phyloP scores from a whole-genome alignment of 805 yeast species.

The Candida tibetensis region DNA sequence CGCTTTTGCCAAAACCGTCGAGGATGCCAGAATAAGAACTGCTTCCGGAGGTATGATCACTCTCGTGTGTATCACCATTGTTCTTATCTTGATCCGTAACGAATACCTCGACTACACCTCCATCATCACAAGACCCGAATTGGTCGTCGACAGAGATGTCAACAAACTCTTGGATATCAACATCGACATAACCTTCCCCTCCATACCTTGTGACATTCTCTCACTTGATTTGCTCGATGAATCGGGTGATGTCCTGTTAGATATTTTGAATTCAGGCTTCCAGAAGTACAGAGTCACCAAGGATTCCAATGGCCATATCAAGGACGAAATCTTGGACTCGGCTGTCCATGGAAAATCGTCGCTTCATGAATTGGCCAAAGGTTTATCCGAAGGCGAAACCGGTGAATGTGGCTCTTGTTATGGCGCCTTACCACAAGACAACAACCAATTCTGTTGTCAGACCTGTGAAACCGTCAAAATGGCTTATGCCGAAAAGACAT shows the following conservation, averaged over 20 bases:
- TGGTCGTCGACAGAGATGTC: conserved; percentile 83
- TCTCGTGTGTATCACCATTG: conserved; percentile 59
- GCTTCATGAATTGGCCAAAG: conserved; percentile 30
- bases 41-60: conserved; percentile 90
- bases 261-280: conserved; percentile 69
- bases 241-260: conserved; percentile 79
- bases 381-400: conserved; percentile 26
- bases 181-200: conserved; percentile 78
- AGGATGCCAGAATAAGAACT: conserved; percentile 87
- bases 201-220: conserved; percentile 79
- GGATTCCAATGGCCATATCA: conserved; percentile 41
- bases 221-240: conserved; percentile 86
- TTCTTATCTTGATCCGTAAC: conserved; percentile 58
- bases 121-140: conserved; percentile 71
- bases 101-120: conserved; percentile 76
- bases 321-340: conserved; percentile 30
- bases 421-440: conserved; percentile 68
- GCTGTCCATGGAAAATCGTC: conserved; percentile 23
- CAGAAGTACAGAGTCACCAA: conserved; percentile 59
- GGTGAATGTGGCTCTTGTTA: conserved; percentile 87
- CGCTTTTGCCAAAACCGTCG: conserved; percentile 92
- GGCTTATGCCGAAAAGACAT: conserved; percentile 73
- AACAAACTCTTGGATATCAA: conserved; percentile 73
- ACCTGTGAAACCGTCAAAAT: conserved; percentile 75
- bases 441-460: conserved; percentile 69